Conservation (phyloP, 257 asterid genomes). For the Buddleja alternifolia region DNA sequence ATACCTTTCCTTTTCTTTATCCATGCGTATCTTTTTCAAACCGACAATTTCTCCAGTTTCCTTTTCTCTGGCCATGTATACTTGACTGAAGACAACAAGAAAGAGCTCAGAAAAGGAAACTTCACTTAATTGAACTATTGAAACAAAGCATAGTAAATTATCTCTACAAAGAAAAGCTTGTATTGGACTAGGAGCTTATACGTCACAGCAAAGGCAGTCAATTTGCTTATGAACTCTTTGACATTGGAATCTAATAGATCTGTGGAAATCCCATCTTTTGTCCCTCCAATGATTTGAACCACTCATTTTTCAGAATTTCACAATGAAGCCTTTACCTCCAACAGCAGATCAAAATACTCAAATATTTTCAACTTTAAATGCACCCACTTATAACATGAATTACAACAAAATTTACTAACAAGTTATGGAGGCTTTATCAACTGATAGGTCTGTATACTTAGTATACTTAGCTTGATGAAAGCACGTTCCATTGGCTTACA, state of each 20-base stretch:
- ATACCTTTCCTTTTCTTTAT: constrained; percentile 91
- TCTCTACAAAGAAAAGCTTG: constrained; percentile 2
- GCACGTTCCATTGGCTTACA: constrained; percentile 3
- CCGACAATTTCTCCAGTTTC: constrained; percentile 89
- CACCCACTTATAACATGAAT: background rate
- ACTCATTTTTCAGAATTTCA: no score
- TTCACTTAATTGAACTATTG: background rate
- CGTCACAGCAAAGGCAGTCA: constrained; percentile 11
- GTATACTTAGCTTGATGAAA: no score
- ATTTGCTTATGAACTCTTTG: background rate
- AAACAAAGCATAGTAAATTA: background rate
- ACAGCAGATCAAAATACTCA: constrained; percentile 7
- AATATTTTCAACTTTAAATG: constrained; percentile 4
- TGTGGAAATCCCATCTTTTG: no score
- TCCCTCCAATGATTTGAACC: no score
- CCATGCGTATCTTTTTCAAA: constrained; percentile 96
- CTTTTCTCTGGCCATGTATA: constrained; percentile 88
- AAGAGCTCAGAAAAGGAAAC: constrained; percentile 6
- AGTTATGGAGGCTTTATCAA: background rate
- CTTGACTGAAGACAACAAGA: constrained; percentile 65
- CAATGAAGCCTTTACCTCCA: constrained; percentile 10
- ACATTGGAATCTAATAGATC: background rate
- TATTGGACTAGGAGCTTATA: background rate
- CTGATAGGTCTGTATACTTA: background rate
- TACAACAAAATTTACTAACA: background rate